A percentile compares a stretch with the other conserved stretches of the same genome.
Conservation (phyloP, 495 filamentous ascomycete genomes). For the Neurospora sp. region DNA sequence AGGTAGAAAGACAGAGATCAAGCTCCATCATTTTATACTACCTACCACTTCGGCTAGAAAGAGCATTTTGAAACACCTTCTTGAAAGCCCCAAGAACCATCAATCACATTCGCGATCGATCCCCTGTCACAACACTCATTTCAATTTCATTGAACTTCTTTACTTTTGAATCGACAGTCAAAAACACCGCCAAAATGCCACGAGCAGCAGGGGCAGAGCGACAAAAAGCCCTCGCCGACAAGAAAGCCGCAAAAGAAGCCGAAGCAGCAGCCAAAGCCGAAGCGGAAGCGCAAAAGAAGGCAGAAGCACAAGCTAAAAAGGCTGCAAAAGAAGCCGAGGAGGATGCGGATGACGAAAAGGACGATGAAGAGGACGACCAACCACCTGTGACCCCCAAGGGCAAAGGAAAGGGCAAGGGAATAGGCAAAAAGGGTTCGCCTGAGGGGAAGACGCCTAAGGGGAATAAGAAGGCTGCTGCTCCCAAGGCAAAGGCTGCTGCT, state of each 20-base stretch:
- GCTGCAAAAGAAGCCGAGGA: background rate
- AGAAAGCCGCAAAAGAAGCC: background rate
- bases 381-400: background rate
- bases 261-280: background rate
- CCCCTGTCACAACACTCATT: background rate
- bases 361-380: background rate
- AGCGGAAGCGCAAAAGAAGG: background rate
- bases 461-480: background rate
- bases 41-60: background rate
- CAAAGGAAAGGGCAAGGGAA: background rate
- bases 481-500: background rate
- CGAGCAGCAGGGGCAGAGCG: background rate
- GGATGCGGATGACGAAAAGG: background rate
- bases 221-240: background rate
- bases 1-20: background rate
- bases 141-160: background rate
- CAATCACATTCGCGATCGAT: background rate
- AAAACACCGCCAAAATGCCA: background rate
- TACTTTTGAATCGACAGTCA: background rate
- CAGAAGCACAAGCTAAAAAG: background rate
- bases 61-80: background rate
- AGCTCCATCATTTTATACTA: background rate
- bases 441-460: background rate
- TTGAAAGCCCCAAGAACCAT: background rate
- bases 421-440: background rate